phyloP scores from a whole-genome alignment of 192 early-diverging fungal genomes.

The Entophlyctis luteolus region DNA sequence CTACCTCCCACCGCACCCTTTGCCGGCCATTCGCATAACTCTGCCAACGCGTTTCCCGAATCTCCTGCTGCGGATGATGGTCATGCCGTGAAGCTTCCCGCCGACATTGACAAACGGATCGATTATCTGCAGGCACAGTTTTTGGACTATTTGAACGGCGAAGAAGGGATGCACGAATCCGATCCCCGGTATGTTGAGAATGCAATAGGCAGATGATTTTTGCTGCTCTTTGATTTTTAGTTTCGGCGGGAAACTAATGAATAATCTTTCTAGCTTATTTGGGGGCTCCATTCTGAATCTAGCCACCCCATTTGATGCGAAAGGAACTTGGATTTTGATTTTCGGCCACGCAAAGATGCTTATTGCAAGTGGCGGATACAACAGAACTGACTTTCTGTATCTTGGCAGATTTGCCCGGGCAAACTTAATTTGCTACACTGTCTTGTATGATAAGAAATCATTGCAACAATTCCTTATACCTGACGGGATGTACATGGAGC shows the following conservation, averaged over 20 bases:
- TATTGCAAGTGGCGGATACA: not conserved
- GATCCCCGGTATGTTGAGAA: too few species aligned
- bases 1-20: too few species aligned
- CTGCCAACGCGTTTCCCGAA: too few species aligned
- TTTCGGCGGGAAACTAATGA: too few species aligned
- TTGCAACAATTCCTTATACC: not conserved
- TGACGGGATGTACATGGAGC: too few species aligned
- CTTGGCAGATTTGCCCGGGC: conserved; percentile 14
- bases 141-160: conserved; percentile 22
- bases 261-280: conserved; percentile 7
- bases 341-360: not conserved
- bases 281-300: conserved; percentile 10
- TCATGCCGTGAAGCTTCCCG: too few species aligned
- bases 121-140: conserved; percentile 15
- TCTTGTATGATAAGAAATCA: conserved; percentile 9
- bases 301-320: not conserved
- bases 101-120: too few species aligned
- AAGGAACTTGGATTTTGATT: conserved; percentile 1
- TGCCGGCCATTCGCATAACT: too few species aligned
- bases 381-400: conserved; percentile 1
- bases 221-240: not conserved
- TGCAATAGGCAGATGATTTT: too few species aligned
- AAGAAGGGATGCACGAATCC: not conserved
- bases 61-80: too few species aligned
- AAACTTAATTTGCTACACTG: conserved; percentile 3